A percentile compares a stretch with the other conserved stretches of the same genome.
Evolutionary conservation across 2,329 filamentous ascomycete species (phyloP).

Genomic region (Colletotrichum sojae): DNA sequence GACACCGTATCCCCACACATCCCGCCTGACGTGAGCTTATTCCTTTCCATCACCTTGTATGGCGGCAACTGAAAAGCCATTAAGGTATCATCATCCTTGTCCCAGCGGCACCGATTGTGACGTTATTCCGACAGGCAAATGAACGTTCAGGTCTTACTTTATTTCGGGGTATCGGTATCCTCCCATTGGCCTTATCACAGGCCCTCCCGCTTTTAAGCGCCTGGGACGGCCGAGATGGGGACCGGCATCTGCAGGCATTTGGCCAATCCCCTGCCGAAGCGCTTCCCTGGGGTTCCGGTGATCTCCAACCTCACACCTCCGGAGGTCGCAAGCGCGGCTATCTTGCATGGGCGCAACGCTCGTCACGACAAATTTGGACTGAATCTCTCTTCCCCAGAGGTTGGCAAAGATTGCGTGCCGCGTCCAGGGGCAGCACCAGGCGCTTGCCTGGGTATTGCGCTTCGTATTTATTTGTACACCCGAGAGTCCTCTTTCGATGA

Average conservation of each 20-base stretch:
- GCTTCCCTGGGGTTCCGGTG: constrained; percentile 10
- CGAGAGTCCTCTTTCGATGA: neutral
- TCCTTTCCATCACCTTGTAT: constrained; percentile 11
- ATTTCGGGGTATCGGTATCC: neutral
- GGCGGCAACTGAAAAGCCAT: constrained; percentile 25
- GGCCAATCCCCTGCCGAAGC: constrained; percentile 28
- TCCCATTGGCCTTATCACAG: constrained; percentile 26
- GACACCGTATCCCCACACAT: constrained; percentile 12
- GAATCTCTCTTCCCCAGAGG: constrained; percentile 13
- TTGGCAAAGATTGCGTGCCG: constrained; percentile 22
- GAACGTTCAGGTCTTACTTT: neutral
- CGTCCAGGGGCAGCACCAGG: constrained; percentile 7
- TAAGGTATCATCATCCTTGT: constrained; percentile 10
- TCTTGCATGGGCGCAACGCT: constrained; percentile 42
- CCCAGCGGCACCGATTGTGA: constrained; percentile 15
- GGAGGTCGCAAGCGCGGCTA: constrained; percentile 38
- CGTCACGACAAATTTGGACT: constrained; percentile 32
- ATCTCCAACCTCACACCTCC: constrained; percentile 19
- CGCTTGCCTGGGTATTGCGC: constrained; percentile 8
- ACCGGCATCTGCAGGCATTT: constrained; percentile 34
- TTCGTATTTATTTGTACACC: constrained; percentile 38
- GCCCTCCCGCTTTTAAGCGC: constrained; percentile 33
- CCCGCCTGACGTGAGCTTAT: constrained; percentile 35
- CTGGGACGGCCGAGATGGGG: constrained; percentile 28
- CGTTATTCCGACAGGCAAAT: constrained; percentile 13